Evolutionary conservation across 2,329 filamentous ascomycete species (phyloP), one percentile per base, ranked within the genome.

Genomic region (Penicillium sp.): DNA sequence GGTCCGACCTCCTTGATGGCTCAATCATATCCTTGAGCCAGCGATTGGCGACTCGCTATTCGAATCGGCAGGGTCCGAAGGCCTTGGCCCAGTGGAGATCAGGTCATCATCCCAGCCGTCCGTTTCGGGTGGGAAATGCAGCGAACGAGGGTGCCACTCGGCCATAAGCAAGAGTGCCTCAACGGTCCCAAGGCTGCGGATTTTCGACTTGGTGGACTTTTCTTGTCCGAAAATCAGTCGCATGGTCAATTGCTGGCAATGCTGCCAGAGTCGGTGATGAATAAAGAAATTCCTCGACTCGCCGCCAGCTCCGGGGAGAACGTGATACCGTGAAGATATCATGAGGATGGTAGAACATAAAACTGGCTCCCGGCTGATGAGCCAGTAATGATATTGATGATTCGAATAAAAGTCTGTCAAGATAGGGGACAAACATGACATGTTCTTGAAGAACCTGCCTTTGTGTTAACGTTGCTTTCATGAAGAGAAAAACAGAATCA

Each of bases 81-180:
- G 63, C 7, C 65, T 64, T 0, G 66, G 65, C 3, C 68, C 67
- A 44, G 72, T 69, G 16, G 69, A 63, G 34, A 77, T 69, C 4
- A 78, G 57, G 44, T 77, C 74, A n/a, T 73, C 75, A 50, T 80
- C 77, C 76, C 76, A 79, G 0, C 77, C 77, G 52, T 80, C 76
- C 4, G 68, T 71, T 29, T 73, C 74, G 0, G 76, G 77, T 0
- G 76, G 76, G 22, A 79, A 75, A 51, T 79, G 75, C 0, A 80
- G 62, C 4, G 76, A 74, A 14, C 76, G 71, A 1, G 77, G 76
- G 51, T 79, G 76, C 77, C 77, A 80, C 57, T 80, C 77, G 0
- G 74, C 76, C n/a, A 80, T 69, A 1, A 80, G 58, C 1, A 80
- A 53, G 0, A 80, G 64, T 0, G 75, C 76, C 51, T 80, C 75